Evolutionary conservation across 768 basidiomycete species (phyloP).

Genomic region (Chalciporus chontae): DNA sequence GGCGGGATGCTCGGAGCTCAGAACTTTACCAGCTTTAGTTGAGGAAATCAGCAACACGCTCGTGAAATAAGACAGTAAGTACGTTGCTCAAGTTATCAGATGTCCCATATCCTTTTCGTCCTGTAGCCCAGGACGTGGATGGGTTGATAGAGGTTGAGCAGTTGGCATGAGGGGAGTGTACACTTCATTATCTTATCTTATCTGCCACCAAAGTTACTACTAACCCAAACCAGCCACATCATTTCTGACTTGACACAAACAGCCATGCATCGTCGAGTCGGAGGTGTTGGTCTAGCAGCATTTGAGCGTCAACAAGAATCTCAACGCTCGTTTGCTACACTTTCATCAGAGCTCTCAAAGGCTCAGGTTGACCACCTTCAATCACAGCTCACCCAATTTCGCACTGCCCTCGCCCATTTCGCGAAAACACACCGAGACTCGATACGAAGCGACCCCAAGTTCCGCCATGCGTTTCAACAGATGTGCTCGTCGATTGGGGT

Average conservation of each 20-base stretch:
- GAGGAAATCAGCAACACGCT: conserved; percentile 1
- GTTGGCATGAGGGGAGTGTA: background rate
- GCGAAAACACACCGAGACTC: conserved; percentile 79
- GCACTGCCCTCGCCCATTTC: conserved; percentile 73
- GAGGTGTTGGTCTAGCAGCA: conserved; percentile 85
- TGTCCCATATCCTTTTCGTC: conserved; percentile 59
- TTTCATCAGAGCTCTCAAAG: conserved; percentile 75
- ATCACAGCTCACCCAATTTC: conserved; percentile 80
- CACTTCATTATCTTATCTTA: conserved; percentile 7
- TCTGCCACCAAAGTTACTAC: conserved; percentile 6
- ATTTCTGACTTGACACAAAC: no score
- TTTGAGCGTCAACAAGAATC: conserved; percentile 86
- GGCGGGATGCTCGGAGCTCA: background rate
- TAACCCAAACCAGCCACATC: no score
- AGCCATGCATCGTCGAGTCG: conserved; percentile 64
- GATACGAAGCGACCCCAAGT: conserved; percentile 79
- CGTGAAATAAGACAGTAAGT: conserved; percentile 24
- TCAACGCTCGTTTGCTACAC: conserved; percentile 72
- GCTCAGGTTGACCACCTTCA: conserved; percentile 77
- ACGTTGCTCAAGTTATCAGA: conserved; percentile 88
- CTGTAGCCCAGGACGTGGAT: background rate
- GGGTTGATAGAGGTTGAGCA: background rate
- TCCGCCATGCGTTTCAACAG: conserved; percentile 89
- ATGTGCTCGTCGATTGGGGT: conserved; percentile 96
- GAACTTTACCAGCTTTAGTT: conserved; percentile 25